phyloP scores from a whole-genome alignment of 1,139 yeast species.

The Citeromyces hawaiiensis region DNA sequence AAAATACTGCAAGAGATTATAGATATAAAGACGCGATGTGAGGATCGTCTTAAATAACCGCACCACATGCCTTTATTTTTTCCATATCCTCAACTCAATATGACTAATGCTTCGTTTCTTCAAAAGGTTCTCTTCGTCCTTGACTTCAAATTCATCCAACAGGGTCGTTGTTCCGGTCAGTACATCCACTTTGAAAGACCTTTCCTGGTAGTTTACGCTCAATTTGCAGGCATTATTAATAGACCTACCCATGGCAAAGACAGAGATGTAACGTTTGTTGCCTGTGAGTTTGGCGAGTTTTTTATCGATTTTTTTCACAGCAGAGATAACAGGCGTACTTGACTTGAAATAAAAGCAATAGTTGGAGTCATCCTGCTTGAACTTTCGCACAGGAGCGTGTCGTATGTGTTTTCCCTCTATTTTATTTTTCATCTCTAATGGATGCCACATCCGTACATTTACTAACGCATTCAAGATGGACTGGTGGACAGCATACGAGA shows the following conservation, averaged over 20 bases:
- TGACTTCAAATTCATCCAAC: slow-evolving; percentile 38
- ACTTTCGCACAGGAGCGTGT: slow-evolving; percentile 28
- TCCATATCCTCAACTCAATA: slow-evolving; percentile 39
- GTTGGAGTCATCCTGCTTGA: slow-evolving; percentile 24
- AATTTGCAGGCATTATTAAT: slow-evolving; percentile 39
- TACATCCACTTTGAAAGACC: slow-evolving; percentile 34
- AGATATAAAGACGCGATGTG: background rate
- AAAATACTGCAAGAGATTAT: background rate
- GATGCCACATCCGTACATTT: background rate
- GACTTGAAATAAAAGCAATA: slow-evolving; percentile 42
- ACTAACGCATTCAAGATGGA: background rate
- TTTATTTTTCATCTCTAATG: background rate
- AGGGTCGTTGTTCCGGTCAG: slow-evolving; percentile 48
- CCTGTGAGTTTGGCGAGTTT: slow-evolving; percentile 21
- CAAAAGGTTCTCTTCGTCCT: slow-evolving; percentile 22
- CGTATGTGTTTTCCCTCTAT: slow-evolving; percentile 22
- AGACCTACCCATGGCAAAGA: slow-evolving; percentile 61
- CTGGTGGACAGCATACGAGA: background rate
- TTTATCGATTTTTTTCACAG: slow-evolving; percentile 41
- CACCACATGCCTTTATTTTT: slow-evolving; percentile 16
- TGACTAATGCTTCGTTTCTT: slow-evolving; percentile 43
- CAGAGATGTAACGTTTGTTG: slow-evolving; percentile 28
- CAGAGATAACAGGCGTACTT: slow-evolving; percentile 49
- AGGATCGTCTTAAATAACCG: background rate
- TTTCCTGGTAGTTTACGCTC: slow-evolving; percentile 35